Evolutionary conservation across 2,329 filamentous ascomycete species (phyloP).

Genomic region (Phaeosphaeria sp.): DNA sequence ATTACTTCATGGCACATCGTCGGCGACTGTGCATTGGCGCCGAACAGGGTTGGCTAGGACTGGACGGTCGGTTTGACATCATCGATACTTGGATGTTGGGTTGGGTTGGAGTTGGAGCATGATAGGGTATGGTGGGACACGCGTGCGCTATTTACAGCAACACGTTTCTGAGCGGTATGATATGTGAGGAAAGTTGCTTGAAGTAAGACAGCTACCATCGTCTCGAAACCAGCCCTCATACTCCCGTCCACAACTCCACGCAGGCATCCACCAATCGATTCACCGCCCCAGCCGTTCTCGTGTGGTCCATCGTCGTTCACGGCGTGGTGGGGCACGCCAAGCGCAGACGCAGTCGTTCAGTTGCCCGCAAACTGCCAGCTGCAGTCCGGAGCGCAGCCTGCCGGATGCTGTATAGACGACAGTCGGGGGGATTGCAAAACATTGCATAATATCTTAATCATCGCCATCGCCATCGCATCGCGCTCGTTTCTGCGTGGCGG

Average conservation of each 20-base stretch:
- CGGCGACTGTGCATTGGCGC: neutral
- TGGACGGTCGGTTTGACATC: constrained; percentile 17
- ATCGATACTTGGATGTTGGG: constrained; percentile 19
- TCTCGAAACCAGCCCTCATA: neutral
- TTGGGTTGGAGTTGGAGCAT: neutral
- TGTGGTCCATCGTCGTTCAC: neutral
- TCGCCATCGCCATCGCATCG: constrained; percentile 7
- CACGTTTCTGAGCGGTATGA: neutral
- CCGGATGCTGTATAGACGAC: neutral
- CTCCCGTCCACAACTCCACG: no score
- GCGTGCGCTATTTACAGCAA: constrained; percentile 12
- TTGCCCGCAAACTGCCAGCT: constrained; percentile 3
- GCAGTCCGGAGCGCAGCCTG: neutral
- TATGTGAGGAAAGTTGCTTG: neutral
- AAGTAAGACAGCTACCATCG: neutral
- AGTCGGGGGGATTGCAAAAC: constrained; percentile 22
- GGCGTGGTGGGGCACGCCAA: neutral
- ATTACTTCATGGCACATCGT: no score
- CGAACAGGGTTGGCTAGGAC: neutral
- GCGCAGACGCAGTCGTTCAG: constrained; percentile 8
- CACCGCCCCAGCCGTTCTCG: neutral
- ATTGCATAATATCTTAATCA: constrained; percentile 17
- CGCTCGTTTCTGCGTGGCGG: constrained; percentile 16
- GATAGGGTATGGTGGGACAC: constrained; percentile 17
- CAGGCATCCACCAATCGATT: neutral